These are phyloP conservation scores for Pezicula neosporulosa DNA, from an alignment of 2,329 filamentous ascomycete species.

Conservation along the genomic window DNA sequence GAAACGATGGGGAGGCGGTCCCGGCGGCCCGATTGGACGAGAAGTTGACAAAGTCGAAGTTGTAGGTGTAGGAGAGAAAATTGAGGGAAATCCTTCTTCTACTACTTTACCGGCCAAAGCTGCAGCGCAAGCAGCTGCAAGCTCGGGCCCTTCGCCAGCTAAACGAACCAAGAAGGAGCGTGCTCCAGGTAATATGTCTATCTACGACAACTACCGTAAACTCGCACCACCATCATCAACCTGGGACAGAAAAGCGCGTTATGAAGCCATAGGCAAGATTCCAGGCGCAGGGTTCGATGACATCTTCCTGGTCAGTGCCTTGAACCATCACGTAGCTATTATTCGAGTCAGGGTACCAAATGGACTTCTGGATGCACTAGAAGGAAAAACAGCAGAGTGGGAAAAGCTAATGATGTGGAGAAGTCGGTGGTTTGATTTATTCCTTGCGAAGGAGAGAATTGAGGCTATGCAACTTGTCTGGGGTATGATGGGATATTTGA, in stretches of 20 bases:
- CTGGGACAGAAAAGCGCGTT: conserved; percentile 59
- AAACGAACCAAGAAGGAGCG: conserved; percentile 6
- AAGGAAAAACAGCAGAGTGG: conserved; percentile 37
- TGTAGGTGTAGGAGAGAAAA: neutral
- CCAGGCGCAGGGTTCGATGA: conserved; percentile 50
- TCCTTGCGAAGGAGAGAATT: conserved; percentile 48
- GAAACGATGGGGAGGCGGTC: conserved; percentile 60
- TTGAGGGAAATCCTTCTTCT: neutral
- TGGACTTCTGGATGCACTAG: conserved; percentile 48
- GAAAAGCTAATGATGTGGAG: conserved; percentile 48
- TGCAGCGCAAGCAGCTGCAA: neutral
- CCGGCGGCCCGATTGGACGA: conserved; percentile 59
- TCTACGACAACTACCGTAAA: conserved; percentile 64
- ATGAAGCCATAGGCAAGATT: conserved; percentile 52
- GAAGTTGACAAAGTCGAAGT: conserved; percentile 38
- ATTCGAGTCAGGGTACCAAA: conserved; percentile 56
- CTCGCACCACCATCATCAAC: conserved; percentile 52
- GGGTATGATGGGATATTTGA: conserved; percentile 57
- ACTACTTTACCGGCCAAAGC: neutral
- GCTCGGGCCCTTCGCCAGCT: neutral
- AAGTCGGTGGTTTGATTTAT: conserved; percentile 60
- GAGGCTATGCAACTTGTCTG: conserved; percentile 55
- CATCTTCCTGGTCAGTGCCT: conserved; percentile 55
- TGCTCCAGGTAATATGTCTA: conserved; percentile 39
- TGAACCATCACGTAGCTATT: conserved; percentile 60